Conservation (phyloP, 2,329 filamentous ascomycete species). For the Alternaria longipes region DNA sequence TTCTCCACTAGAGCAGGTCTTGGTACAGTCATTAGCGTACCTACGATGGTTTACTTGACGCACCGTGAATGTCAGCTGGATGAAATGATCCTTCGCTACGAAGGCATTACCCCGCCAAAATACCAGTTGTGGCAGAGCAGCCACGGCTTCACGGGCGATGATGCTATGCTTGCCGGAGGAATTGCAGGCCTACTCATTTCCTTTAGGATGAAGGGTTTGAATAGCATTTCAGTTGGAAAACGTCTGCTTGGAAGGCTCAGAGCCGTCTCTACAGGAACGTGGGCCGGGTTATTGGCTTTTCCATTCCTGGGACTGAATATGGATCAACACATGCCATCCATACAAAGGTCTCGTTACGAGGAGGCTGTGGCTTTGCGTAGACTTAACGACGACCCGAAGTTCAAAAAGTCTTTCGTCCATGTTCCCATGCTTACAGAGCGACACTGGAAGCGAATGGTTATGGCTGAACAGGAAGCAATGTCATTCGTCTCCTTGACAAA, state of each 20-base stretch:
- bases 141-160: not conserved
- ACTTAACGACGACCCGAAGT: not conserved
- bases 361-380: not conserved
- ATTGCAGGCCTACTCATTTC: not conserved
- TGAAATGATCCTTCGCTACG: slow-evolving; percentile 1
- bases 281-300: not conserved
- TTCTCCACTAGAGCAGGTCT: not conserved
- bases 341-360: not conserved
- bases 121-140: not conserved
- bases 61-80: not conserved
- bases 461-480: not conserved
- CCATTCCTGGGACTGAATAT: not conserved
- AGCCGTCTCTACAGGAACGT: not conserved
- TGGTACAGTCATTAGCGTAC: not conserved
- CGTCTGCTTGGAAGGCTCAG: not conserved
- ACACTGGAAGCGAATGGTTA: not conserved
- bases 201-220: not conserved
- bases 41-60: not conserved
- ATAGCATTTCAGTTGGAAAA: not conserved
- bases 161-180: not conserved
- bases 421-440: not conserved
- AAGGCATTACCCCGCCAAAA: not conserved
- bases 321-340: not conserved
- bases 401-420: not conserved
- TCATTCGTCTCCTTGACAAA: not conserved